Percentiles rank a stretch among this genome's conserved stretches.
phyloP scores from a whole-genome alignment of 345 rosid genomes.

The Garcia nutans region DNA sequence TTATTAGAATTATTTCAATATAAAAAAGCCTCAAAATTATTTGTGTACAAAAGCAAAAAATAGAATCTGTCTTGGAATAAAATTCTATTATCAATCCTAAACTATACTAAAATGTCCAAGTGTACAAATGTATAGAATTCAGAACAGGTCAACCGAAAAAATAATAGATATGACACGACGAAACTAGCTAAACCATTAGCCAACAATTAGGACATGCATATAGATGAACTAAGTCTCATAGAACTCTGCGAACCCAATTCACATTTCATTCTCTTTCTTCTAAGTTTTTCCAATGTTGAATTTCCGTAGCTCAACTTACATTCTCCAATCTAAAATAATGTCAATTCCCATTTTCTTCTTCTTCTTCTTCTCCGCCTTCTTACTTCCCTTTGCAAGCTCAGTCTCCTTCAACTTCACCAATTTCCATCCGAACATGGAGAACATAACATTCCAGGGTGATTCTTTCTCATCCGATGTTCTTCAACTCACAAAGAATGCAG shows the following conservation, averaged over 20 bases:
- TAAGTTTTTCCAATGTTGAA: slow-evolving; percentile 14
- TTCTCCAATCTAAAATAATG: neutral
- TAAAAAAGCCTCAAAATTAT: too few species aligned
- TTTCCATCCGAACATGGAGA: slow-evolving; percentile 30
- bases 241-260: neutral
- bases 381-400: slow-evolving; percentile 26
- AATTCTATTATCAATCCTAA: too few species aligned
- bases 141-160: slow-evolving; percentile 1
- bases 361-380: slow-evolving; percentile 7
- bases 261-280: slow-evolving; percentile 7
- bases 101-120: too few species aligned
- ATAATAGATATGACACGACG: neutral
- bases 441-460: slow-evolving; percentile 41
- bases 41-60: too few species aligned
- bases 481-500: slow-evolving; percentile 43
- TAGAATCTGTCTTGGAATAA: too few species aligned
- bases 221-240: neutral
- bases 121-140: neutral
- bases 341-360: slow-evolving; percentile 2
- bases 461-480: slow-evolving; percentile 33
- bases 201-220: slow-evolving; percentile 3
- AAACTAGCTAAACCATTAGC: too few species aligned
- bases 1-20: too few species aligned
- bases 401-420: slow-evolving; percentile 41
- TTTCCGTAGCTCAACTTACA: neutral